Evolutionary conservation across 106 monocot species (phyloP), one percentile per base, ranked within the genome.

Genomic region (Agapanthus africanus): DNA sequence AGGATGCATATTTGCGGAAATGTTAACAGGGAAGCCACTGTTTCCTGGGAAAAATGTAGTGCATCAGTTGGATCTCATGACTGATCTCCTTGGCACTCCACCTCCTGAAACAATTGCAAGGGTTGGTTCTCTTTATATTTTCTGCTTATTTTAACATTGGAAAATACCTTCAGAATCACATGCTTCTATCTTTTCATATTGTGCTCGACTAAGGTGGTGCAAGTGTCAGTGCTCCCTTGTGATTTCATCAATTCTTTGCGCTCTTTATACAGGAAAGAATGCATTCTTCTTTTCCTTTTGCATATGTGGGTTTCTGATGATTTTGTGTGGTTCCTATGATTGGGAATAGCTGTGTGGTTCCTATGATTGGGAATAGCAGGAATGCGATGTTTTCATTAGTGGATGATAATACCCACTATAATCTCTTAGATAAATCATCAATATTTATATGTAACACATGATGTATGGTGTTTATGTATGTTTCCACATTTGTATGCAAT

Each of bases 1-100:
- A 66, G 86, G 86, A 56, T 86, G 86, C 73, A 86, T 86, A 66
- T 86, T 86, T 76, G 86, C 86, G 3, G 86, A 86, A 75, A 73
- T 86, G 60, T 50, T 86, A 42, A 73, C 70, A 1, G 82, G 86
- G 27, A 86, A 70, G 54, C 86, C 86, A 41, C 59, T 86, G 2
- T 86, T 86, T 70, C 86, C 86, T 67, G 86, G 86, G 4, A 86
- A 86, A 40, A 82, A 86, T 66, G 86, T 82, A 35, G 82, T 82
- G 13, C 86, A 86, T 81, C 85, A 85, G 59, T 72, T 85, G 49
- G 85, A 85, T 78, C 74, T 85, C 11, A 85, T 85, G 85, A 85
- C 85, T 5, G 85, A 85, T 72, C 65, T 85, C 6, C 85, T 85
- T 81, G 85, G 85, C 41, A 71, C 85, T 63, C 81, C 84, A 37